phyloP scores from a whole-genome alignment of 208 protist genomes.

The Leishmania arabica region DNA sequence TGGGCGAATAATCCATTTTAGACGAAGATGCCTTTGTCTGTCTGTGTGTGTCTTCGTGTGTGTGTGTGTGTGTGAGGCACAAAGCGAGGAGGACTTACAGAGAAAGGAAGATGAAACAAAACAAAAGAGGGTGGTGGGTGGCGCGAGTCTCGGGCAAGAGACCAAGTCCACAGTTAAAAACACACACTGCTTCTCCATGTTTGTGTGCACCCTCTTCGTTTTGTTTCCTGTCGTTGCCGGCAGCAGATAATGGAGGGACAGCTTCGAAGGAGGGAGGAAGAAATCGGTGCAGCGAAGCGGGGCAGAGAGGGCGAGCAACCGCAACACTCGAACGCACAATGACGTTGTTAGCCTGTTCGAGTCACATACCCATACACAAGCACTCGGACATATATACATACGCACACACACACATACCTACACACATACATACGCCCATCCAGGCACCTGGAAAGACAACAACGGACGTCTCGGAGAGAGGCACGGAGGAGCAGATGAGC shows the following conservation, averaged over 20 bases:
- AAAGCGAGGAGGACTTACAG: background rate
- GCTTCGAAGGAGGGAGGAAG: background rate
- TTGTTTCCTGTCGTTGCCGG: background rate
- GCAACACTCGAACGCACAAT: background rate
- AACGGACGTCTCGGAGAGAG: background rate
- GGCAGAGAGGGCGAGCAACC: background rate
- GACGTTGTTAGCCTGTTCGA: background rate
- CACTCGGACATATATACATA: background rate
- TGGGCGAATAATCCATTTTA: background rate
- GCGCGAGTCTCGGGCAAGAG: background rate
- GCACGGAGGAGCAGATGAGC: slow-evolving; percentile 2
- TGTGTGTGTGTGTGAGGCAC: background rate
- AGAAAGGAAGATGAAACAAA: background rate
- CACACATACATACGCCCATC: background rate
- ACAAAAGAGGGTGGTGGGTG: background rate
- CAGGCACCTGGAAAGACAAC: background rate
- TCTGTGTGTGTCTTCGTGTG: too few species aligned
- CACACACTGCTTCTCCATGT: background rate
- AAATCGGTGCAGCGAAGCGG: background rate
- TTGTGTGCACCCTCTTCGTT: background rate
- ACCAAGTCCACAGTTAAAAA: background rate
- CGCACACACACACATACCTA: background rate
- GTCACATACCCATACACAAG: background rate
- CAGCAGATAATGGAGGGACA: background rate
- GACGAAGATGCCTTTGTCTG: background rate